These are phyloP conservation scores for Glycine latifolia DNA, from an alignment of 306 rosid genomes.

Conservation along the genomic window DNA sequence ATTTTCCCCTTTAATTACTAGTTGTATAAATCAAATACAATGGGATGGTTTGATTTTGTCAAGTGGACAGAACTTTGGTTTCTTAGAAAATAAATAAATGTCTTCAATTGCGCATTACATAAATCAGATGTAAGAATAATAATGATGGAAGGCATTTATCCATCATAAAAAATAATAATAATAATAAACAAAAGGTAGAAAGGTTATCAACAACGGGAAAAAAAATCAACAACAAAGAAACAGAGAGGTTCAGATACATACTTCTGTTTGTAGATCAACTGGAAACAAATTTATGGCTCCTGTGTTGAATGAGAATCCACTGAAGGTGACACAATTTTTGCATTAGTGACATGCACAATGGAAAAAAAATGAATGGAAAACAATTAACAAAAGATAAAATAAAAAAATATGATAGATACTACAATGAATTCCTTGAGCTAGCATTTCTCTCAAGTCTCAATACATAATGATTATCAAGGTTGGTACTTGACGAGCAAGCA, in stretches of 20 bases:
- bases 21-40: conserved; percentile 32
- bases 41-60: conserved; percentile 38
- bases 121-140: conserved; percentile 28
- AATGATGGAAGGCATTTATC: conserved; percentile 24
- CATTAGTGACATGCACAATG: conserved; percentile 35
- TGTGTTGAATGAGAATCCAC: conserved; percentile 77
- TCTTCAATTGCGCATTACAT: not conserved
- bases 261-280: conserved; percentile 67
- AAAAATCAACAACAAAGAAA: not conserved
- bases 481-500: conserved; percentile 25
- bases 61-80: conserved; percentile 1
- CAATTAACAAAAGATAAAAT: conserved; percentile 31
- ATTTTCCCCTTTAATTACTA: not conserved
- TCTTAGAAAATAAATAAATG: conserved; percentile 15
- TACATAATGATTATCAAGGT: conserved; percentile 38
- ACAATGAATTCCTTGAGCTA: conserved; percentile 13
- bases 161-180: conserved; percentile 9
- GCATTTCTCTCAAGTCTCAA: conserved; percentile 21
- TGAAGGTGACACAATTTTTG: conserved; percentile 50
- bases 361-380: not conserved
- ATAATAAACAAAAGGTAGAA: conserved; percentile 13
- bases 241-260: conserved; percentile 52
- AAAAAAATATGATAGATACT: conserved; percentile 23
- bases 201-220: not conserved
- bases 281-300: conserved; percentile 88